Base-by-base conservation (phyloP, 768 basidiomycete genomes). In the Rhizopogon rudus region DNA sequence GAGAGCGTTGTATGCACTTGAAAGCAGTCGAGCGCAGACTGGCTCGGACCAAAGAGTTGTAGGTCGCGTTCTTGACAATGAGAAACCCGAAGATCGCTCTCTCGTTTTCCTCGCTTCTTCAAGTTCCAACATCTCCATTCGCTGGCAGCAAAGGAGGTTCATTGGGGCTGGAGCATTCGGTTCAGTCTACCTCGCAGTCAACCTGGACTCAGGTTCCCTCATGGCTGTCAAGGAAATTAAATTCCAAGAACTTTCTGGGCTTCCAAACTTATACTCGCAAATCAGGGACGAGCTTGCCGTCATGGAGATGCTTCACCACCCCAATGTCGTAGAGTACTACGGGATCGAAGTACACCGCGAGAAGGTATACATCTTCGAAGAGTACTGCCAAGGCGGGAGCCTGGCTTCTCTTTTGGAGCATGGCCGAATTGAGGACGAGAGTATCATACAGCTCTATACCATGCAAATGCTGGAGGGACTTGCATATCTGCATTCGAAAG, bases 151-250 rank as follows among this genome's bases (percentile, higher is more conserved):
- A 73, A 94, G 96, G 13, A 85, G 89, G 55, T 98, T 98, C 74
- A 98, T 99, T 62, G 97, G 96, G 50, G 87, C 94, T n/a, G 97
- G 97, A 14, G 95, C 97, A 8, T 98, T 97, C 70, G 97, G 97
- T 20, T 96, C 92, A n/a, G 97, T 99, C n/a, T 99, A 98, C 69
- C 83, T 93, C 45, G 97, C 95, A 16, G 89, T 98, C 72, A 98
- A 98, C 68, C 79, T 98, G 53, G 97, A 98, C 66, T 88, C 91
- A 1, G 93, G 95, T 44, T 89, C 90, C 42, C 83, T 98, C 57
- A 98, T 99, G 94, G 97, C 97, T 8, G 97, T 98, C 64, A 99
- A 99, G 74, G 97, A 98, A 75, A 93, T 98, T 69, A 93, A 93
- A 56, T 96, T 95, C 70, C 93, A 95, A 67, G 96, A 98, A 68